Evolutionary conservation across 2,329 filamentous ascomycete species (phyloP).

Genomic region (Microascus cirrosus): DNA sequence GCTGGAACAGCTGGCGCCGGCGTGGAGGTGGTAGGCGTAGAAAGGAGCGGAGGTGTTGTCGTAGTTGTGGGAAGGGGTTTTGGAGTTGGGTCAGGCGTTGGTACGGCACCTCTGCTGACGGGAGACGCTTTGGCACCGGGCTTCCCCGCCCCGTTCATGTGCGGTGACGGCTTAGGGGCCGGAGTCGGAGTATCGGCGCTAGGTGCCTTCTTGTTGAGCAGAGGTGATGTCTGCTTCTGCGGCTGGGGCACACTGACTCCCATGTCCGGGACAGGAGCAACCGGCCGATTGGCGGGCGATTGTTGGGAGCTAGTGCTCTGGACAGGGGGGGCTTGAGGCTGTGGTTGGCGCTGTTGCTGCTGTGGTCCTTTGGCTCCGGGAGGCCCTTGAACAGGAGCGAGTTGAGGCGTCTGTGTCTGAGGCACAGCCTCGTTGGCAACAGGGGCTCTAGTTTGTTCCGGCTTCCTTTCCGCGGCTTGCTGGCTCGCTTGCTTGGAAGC

Average conservation of each 20-base stretch:
- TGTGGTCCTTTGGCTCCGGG: not conserved
- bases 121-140: conserved; percentile 5
- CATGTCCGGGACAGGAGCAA: conserved; percentile 47
- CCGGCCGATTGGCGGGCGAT: conserved; percentile 14
- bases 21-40: conserved; percentile 11
- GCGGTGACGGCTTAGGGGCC: not conserved
- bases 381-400: not conserved
- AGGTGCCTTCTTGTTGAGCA: not conserved
- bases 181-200: not conserved
- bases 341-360: conserved; percentile 6
- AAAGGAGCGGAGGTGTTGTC: conserved; percentile 10
- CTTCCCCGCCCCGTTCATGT: not conserved
- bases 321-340: conserved; percentile 8
- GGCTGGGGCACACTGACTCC: conserved; percentile 28
- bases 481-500: not conserved
- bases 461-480: not conserved
- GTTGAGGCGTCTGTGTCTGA: not conserved
- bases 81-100: not conserved
- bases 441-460: not conserved
- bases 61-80: conserved; percentile 4
- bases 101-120: not conserved
- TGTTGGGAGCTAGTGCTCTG: not conserved
- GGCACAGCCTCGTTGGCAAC: not conserved
- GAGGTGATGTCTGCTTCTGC: not conserved
- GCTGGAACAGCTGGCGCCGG: conserved; percentile 3